These are phyloP conservation scores for Crucihimalaya himalaica DNA, from an alignment of 345 rosid species.

Conservation along the genomic window DNA sequence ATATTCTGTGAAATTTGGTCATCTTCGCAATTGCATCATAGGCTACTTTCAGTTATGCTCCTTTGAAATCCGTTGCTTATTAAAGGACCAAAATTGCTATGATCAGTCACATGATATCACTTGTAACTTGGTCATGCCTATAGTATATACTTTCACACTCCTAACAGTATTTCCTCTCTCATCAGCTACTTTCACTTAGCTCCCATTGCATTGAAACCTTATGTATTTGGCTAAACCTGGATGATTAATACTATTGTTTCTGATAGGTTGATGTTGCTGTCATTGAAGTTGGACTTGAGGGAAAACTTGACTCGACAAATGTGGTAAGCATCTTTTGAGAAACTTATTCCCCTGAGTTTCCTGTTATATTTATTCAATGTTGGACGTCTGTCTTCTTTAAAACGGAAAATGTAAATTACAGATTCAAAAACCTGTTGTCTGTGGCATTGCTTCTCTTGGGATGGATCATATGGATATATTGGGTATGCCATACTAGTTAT, in stretches of 20 bases:
- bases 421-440: conserved; percentile 81
- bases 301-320: conserved; percentile 70
- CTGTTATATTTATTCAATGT: background rate
- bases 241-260: conserved; percentile 27
- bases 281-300: conserved; percentile 93
- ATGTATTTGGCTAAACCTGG: conserved; percentile 3
- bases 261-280: conserved; percentile 82
- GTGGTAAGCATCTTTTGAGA: conserved; percentile 58
- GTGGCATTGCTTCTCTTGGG: conserved; percentile 85
- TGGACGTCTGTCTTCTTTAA: conserved; percentile 12
- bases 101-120: background rate
- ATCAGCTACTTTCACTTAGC: background rate
- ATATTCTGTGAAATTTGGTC: background rate
- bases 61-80: background rate
- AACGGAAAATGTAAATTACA: conserved; percentile 42
- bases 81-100: conserved; percentile 7
- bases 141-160: background rate
- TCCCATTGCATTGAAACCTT: background rate
- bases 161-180: background rate
- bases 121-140: conserved; percentile 5
- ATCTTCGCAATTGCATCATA: conserved; percentile 16
- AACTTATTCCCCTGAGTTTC: conserved; percentile 1
- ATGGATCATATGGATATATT: conserved; percentile 80
- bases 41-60: conserved; percentile 3
- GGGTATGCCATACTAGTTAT: conserved; percentile 45